Percentiles rank a stretch among this genome's conserved stretches.
phyloP scores from a whole-genome alignment of 108 stramenopile genomes.

The Licmophora abbreviata region DNA sequence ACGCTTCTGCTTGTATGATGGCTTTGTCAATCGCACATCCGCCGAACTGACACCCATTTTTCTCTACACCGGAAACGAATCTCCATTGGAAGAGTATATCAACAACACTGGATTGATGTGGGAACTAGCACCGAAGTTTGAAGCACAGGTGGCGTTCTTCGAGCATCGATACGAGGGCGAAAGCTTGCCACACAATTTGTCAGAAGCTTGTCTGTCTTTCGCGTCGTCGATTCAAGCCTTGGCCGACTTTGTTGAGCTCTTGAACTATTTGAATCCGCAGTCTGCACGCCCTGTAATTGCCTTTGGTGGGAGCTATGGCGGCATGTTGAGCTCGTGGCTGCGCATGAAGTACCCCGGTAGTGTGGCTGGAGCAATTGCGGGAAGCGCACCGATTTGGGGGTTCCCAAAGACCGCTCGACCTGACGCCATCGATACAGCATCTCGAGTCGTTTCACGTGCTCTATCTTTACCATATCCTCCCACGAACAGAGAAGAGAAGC shows the following conservation, averaged over 20 bases:
- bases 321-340: constrained; percentile 86
- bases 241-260: constrained; percentile 74
- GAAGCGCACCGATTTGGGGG: constrained; percentile 50
- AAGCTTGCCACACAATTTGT: constrained; percentile 17
- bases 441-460: constrained; percentile 24
- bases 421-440: constrained; percentile 34
- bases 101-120: constrained; percentile 88
- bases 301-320: constrained; percentile 91
- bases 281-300: constrained; percentile 36
- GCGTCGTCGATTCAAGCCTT: constrained; percentile 58
- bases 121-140: constrained; percentile 64
- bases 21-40: constrained; percentile 3
- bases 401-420: constrained; percentile 7
- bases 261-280: constrained; percentile 16
- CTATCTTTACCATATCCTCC: constrained; percentile 25
- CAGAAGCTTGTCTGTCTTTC: constrained; percentile 30
- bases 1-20: constrained; percentile 3
- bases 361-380: constrained; percentile 83
- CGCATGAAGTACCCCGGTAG: constrained; percentile 83
- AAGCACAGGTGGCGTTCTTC: constrained; percentile 74
- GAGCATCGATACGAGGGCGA: constrained; percentile 90
- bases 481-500: not conserved
- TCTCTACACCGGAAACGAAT: constrained; percentile 86
- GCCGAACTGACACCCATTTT: constrained; percentile 44
- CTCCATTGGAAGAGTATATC: constrained; percentile 73